Base-by-base conservation (phyloP, 2,329 filamentous ascomycete species). In the Penicillium sp. region DNA sequence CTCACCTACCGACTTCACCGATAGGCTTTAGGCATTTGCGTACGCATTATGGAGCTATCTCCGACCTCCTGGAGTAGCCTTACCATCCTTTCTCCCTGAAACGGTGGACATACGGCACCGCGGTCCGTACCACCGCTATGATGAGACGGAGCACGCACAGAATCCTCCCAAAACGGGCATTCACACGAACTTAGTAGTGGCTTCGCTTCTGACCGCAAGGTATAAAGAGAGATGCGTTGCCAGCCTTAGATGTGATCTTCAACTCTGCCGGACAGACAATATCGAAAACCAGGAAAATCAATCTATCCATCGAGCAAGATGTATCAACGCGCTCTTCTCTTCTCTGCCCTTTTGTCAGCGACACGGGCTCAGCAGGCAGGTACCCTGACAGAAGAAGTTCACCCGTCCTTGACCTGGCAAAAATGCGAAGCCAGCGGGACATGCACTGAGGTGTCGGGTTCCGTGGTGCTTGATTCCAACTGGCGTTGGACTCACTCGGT, bases 401-500 rank as follows among this genome's bases (percentile, higher is more conserved):
- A 88, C 71, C 86, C 86, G 19, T 61, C 79, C 30, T 75, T 88
- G 68, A 79, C 74, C 61, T 86, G 84, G 82, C 77, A 82, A 63
- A 79, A 78, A 64, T 88, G 86, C 75, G 81, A 83, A 41, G 70
- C 75, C 23, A 78, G 75, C 60, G 83, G 84, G 56, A 77, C 76
- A 35, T 88, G 86, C 78, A 81, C 76, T 29, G 85, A 73, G 2
- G 83, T 84, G 67, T 68, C 71, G 46, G 84, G 82, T 47, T 82
- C 81, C 41, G 79, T 88, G 55, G 84, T 84, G 57, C 75, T 88
- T 67, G 85, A 87, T 68, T 69, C 82, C 64, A 86, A 86, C 76
- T 87, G 84, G 84, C 80, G 84, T 54, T 87, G 85, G 85, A 71
- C 85, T 50, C 83, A 86, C 72, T 73, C 75, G 45, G 78, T 74